A percentile compares a stretch with the other conserved stretches of the same genome.
Evolutionary conservation across 1,284 basidiomycete species (phyloP).

Genomic region (Taiwanofungus camphoratus): DNA sequence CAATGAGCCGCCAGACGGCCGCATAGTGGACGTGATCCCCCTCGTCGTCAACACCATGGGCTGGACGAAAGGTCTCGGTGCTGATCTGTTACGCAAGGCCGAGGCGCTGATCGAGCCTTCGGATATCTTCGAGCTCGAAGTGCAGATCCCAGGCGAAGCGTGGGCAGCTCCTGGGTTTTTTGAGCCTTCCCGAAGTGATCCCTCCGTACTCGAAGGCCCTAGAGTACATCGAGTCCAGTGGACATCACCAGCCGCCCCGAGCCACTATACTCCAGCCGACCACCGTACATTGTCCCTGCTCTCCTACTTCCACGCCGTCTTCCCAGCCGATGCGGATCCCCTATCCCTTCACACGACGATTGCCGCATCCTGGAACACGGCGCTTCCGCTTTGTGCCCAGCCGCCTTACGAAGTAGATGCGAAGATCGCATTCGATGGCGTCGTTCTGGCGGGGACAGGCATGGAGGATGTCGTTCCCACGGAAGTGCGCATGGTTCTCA

Average conservation of each 20-base stretch:
- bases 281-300: slow-evolving; percentile 67
- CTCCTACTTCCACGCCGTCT: slow-evolving; percentile 79
- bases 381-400: slow-evolving; percentile 59
- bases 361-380: slow-evolving; percentile 61
- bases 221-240: no score
- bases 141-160: slow-evolving; percentile 18
- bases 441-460: slow-evolving; percentile 66
- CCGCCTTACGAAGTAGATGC: slow-evolving; percentile 67
- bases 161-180: no score
- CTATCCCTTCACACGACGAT: slow-evolving; percentile 27
- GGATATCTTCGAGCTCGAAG: slow-evolving; percentile 54
- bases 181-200: background rate
- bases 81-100: slow-evolving; percentile 70
- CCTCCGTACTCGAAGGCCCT: slow-evolving; percentile 30
- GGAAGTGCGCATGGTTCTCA: slow-evolving; percentile 70
- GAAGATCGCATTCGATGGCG: slow-evolving; percentile 46
- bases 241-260: slow-evolving; percentile 27
- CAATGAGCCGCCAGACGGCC: slow-evolving; percentile 26
- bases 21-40: slow-evolving; percentile 59
- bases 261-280: slow-evolving; percentile 67
- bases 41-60: slow-evolving; percentile 96
- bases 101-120: slow-evolving; percentile 64
- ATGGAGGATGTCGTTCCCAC: slow-evolving; percentile 66
- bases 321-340: slow-evolving; percentile 27
- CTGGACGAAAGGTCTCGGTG: slow-evolving; percentile 93